A percentile compares a stretch with the other conserved stretches of the same genome.
Conservation (phyloP, 768 basidiomycete species). For the Clavulina sp. region DNA sequence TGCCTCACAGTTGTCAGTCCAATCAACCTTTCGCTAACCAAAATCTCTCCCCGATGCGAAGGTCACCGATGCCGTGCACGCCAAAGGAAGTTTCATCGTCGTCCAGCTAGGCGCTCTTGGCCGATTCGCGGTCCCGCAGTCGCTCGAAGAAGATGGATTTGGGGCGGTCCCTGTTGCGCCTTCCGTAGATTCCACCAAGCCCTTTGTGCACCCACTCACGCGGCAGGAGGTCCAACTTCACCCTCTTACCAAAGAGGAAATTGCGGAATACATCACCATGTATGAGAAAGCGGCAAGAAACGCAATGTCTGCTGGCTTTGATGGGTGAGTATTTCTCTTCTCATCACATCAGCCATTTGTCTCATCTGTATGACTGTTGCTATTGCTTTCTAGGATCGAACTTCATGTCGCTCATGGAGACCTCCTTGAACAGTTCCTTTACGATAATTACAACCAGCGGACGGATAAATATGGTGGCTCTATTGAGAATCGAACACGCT, state of each 20-base stretch:
- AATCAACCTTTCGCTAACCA: neutral
- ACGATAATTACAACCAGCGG: conserved; percentile 36
- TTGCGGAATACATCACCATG: conserved; percentile 12
- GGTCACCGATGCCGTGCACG: conserved; percentile 19
- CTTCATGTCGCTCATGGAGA: too few relatives aligned
- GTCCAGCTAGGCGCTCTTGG: conserved; percentile 23
- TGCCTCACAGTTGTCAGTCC: neutral
- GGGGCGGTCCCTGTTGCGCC: conserved; percentile 4
- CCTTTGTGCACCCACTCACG: too few relatives aligned
- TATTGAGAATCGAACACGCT: conserved; percentile 40
- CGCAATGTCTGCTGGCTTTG: conserved; percentile 19
- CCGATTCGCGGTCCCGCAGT: conserved; percentile 7
- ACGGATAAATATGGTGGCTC: conserved; percentile 54
- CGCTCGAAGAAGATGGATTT: conserved; percentile 3
- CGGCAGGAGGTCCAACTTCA: conserved; percentile 1
- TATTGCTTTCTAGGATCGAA: too few relatives aligned
- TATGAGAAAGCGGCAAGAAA: conserved; percentile 16
- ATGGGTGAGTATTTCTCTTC: too few relatives aligned
- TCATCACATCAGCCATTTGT: too few relatives aligned
- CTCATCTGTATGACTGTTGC: too few relatives aligned
- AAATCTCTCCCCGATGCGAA: neutral
- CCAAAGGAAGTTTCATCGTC: conserved; percentile 17
- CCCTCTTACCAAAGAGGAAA: conserved; percentile 15
- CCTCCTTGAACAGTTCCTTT: conserved; percentile 40
- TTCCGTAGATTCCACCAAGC: neutral